Evolutionary conservation across 2,329 filamentous ascomycete species (phyloP), one percentile per base, ranked within the genome.

Genomic region (Ceratocystis albifundus): DNA sequence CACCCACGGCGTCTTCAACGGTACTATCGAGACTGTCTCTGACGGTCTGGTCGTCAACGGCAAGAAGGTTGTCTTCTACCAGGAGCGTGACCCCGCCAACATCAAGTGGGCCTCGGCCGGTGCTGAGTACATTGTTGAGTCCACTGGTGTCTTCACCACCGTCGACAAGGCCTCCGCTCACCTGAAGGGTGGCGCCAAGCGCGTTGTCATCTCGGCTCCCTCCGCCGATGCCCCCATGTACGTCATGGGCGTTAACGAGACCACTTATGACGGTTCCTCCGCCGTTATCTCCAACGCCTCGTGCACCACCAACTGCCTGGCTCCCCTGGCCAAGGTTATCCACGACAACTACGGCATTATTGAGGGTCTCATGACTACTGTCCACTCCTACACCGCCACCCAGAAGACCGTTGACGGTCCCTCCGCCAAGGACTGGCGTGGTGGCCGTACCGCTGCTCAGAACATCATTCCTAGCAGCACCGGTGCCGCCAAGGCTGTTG

Each of bases 401-500:
- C 94, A 97, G 85, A 96, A 96, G 90, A 96, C 92, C 75, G 94
- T 97, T 75, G 94, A 99, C 76, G 94, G 91, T 77, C 94, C 94
- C 76, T 97, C 94, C 71, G 83, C 82, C 79, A 99, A 99, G 89
- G 94, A 97, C 84, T 99, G 93, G 93, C 89, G 93, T 82, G 94
- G 94, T 86, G 94, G 94, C 79, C 94, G 94, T 82, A 92, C 90
- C 74, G 94, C 94, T 81, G 94, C 94, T 76, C 89, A 96, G 85
- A 97, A 99, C 88, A 97, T 97, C 85, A 97, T 99, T 76, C 94
- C 94, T 80, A 90, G 87, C 84, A 96, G 90, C 86, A 99, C 94
- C 72, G 94, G 94, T 87, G 94, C 94, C 79, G 94, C 94, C 78
- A 99, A 99, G 90, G 94, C 94, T 77, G 94, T 99, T 82, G 94